These are phyloP conservation scores for Apiotrichum porosum DNA, from an alignment of 1,284 basidiomycete genomes.

Conservation along the genomic window DNA sequence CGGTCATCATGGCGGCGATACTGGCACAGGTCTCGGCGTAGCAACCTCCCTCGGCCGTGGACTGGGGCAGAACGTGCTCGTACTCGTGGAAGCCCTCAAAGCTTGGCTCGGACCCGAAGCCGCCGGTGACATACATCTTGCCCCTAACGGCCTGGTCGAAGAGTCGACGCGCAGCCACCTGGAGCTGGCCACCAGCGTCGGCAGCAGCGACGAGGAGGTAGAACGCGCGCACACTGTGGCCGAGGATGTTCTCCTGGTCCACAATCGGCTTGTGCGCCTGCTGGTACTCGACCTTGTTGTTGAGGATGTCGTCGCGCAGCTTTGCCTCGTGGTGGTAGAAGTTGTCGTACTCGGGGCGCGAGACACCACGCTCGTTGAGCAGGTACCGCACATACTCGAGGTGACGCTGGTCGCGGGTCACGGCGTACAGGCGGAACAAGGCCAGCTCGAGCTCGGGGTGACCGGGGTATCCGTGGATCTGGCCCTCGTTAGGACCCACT, in stretches of 20 bases:
- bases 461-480: slow-evolving; percentile 33
- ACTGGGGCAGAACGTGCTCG: slow-evolving; percentile 28
- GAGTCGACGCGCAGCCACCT: slow-evolving; percentile 24
- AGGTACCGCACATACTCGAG: slow-evolving; percentile 29
- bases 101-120: slow-evolving; percentile 33
- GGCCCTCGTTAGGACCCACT: slow-evolving; percentile 22
- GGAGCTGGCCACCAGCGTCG: slow-evolving; percentile 27
- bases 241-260: slow-evolving; percentile 27
- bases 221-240: slow-evolving; percentile 31
- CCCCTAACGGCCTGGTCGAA: slow-evolving; percentile 18
- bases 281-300: slow-evolving; percentile 23
- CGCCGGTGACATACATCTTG: slow-evolving; percentile 39
- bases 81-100: slow-evolving; percentile 27
- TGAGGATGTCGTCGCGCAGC: slow-evolving; percentile 13
- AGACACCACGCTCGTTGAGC: slow-evolving; percentile 22
- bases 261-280: slow-evolving; percentile 29
- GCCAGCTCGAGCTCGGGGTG: slow-evolving; percentile 41
- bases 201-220: slow-evolving; percentile 33
- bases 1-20: slow-evolving; percentile 37
- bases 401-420: slow-evolving; percentile 29
- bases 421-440: slow-evolving; percentile 25
- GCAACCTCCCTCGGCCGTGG: slow-evolving; percentile 34
- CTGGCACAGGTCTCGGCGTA: slow-evolving; percentile 40
- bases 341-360: slow-evolving; percentile 18
- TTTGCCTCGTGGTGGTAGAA: slow-evolving; percentile 30